Base-by-base conservation (phyloP, 352 stramenopile species). In the Phytophthora macrochlamydospora region DNA sequence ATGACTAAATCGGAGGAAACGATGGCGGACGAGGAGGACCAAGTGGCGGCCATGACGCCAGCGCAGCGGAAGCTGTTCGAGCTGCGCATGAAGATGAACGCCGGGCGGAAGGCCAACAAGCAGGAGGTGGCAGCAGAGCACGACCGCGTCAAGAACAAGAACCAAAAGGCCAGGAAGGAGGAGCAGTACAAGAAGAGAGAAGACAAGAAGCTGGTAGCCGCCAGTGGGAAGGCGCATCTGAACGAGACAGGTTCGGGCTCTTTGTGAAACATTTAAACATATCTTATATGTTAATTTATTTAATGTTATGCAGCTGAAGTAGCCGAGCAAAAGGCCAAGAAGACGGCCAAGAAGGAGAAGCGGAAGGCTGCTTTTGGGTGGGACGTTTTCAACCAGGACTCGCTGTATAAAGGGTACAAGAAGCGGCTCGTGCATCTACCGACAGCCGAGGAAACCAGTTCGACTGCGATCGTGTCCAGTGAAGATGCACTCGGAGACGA, bases 341-440 rank as follows among this genome's bases (percentile, higher is more conserved):
- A 91, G 44, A 66, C 71, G 11, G 63, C 58, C 9, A 89, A 92
- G 66, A 94, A 94, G 62, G 77, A 86, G 44, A 94, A 94, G 68
- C 73, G 83, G 51, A 89, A 91, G 63, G 84, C 86, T 9, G 86
- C 86, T 1, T 94, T 94, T 50, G 86, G 86, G 29, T 94, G 86
- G 86, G 86, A 94, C 54, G 86, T 90, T 5, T 94, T 94, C 58
- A 94, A 94, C 55, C 84, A 91, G 73, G 84, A 94, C 51, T 91
- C 86, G 31, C 66, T 94, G 14, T 94, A 90, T 64, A 92, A 92
- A 59, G 84, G 73, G 24, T 94, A 94, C 77, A 94, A 94, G 70
- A 94, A 94, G 62, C 84, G 86, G 7, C 54, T 94, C 55, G 71
- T 75, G 35, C 83, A 68, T 43, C 60, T 94, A 14, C 83, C 86